Conservation (phyloP, 2,329 filamentous ascomycete genomes). For the Chaetomium strumarium region DNA sequence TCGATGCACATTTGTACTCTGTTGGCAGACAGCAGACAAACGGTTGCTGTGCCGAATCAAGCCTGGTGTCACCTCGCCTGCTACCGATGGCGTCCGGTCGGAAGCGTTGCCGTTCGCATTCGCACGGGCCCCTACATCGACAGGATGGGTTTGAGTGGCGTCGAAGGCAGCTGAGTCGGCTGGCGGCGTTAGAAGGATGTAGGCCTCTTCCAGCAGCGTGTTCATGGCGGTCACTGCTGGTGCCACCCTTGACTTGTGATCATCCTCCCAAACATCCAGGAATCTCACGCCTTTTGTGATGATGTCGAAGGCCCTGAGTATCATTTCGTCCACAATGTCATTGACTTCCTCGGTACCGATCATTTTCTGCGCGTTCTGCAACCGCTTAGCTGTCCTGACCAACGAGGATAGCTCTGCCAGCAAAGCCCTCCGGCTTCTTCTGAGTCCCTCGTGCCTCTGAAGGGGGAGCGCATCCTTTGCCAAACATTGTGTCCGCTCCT, state of each 20-base stretch:
- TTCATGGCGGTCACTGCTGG: conserved; percentile 54
- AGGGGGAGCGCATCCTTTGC: conserved; percentile 74
- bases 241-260: conserved; percentile 41
- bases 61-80: conserved; percentile 34
- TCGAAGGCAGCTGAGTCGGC: conserved; percentile 51
- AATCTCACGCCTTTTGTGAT: conserved; percentile 88
- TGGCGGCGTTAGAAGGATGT: conserved; percentile 57
- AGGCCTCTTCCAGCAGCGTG: conserved; percentile 52
- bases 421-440: conserved; percentile 77
- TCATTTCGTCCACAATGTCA: conserved; percentile 83
- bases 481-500: conserved; percentile 86
- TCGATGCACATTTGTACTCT: conserved; percentile 27
- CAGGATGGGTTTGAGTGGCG: conserved; percentile 29
- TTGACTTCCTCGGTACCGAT: conserved; percentile 52
- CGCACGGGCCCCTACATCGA: conserved; percentile 38
- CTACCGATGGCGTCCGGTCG: conserved; percentile 32
- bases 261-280: conserved; percentile 74
- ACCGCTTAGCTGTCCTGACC: conserved; percentile 79
- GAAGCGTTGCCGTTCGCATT: conserved; percentile 30
- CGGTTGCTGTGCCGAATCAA: conserved; percentile 37
- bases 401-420: conserved; percentile 84
- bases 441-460: conserved; percentile 66
- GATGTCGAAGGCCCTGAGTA: conserved; percentile 88
- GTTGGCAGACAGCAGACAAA: conserved; percentile 41
- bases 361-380: conserved; percentile 65